Evolutionary conservation across 2,329 filamentous ascomycete species (phyloP).

Genomic region (Hymenoscyphus salicellus): DNA sequence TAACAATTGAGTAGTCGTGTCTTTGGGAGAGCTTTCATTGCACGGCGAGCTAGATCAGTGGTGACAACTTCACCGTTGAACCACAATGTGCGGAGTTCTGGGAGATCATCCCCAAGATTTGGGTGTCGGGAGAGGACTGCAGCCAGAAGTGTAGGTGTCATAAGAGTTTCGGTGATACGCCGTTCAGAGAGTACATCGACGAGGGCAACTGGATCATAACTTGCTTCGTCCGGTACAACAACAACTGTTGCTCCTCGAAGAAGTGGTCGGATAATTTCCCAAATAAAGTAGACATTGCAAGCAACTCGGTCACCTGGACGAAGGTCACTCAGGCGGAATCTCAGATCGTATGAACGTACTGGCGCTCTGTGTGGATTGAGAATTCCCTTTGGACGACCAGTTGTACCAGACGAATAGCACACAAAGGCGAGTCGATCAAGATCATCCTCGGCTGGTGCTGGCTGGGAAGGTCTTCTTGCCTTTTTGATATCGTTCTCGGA

Average conservation of each 20-base stretch:
- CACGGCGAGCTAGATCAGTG: constrained; percentile 69
- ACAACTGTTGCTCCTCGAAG: constrained; percentile 74
- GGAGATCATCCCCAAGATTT: constrained; percentile 60
- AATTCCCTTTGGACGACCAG: constrained; percentile 78
- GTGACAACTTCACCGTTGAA: constrained; percentile 81
- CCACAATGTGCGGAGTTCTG: constrained; percentile 69
- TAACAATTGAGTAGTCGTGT: constrained; percentile 74
- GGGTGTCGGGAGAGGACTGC: constrained; percentile 70
- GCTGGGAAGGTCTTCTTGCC: constrained; percentile 40
- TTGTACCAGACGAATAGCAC: constrained; percentile 84
- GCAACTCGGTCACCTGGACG: constrained; percentile 72
- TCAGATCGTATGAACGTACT: constrained; percentile 69
- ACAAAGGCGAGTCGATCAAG: constrained; percentile 74
- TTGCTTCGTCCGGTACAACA: constrained; percentile 70
- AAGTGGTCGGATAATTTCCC: constrained; percentile 77
- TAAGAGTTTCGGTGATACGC: constrained; percentile 73
- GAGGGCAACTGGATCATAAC: constrained; percentile 72
- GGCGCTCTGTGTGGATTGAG: constrained; percentile 74
- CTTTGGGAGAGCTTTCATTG: constrained; percentile 58
- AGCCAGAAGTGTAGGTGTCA: constrained; percentile 76
- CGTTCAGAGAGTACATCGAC: constrained; percentile 66
- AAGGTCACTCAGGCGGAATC: constrained; percentile 68
- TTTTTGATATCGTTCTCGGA: constrained; percentile 20
- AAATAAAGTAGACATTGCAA: constrained; percentile 87
- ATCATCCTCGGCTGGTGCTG: constrained; percentile 62